Evolutionary conservation across 2,329 filamentous ascomycete species (phyloP).

Genomic region (Calonectria naviculata): DNA sequence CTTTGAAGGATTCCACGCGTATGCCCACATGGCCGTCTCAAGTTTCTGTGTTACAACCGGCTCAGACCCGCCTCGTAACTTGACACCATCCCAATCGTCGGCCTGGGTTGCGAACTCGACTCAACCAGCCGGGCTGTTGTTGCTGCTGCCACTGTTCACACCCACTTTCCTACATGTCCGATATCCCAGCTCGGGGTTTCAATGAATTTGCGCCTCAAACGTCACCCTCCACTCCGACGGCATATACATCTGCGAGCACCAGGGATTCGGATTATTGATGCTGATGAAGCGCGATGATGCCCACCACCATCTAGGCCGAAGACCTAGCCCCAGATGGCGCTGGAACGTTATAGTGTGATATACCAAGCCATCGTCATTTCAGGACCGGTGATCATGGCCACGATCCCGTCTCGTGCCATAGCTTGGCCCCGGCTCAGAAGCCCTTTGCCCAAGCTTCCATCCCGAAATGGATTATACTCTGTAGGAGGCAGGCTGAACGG

Average conservation of each 20-base stretch:
- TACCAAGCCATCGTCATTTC: conserved; percentile 24
- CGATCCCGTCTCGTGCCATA: conserved; percentile 18
- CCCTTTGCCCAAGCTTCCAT: conserved; percentile 14
- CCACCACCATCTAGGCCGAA: conserved; percentile 22
- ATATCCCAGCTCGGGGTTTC: conserved; percentile 10
- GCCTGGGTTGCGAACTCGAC: conserved; percentile 16
- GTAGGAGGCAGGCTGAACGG: conserved; percentile 19
- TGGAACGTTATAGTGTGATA: conserved; percentile 22
- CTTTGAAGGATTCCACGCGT: neutral
- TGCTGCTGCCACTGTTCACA: neutral
- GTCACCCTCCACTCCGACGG: conserved; percentile 26
- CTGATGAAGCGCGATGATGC: conserved; percentile 7
- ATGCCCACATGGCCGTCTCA: neutral
- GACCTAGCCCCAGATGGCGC: conserved; percentile 26
- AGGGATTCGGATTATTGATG: conserved; percentile 21
- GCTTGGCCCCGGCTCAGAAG: conserved; percentile 33
- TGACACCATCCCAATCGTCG: conserved; percentile 22
- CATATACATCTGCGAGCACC: conserved; percentile 26
- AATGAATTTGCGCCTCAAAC: conserved; percentile 12
- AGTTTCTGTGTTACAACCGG: conserved; percentile 1
- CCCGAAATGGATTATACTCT: conserved; percentile 28
- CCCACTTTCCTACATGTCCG: conserved; percentile 18
- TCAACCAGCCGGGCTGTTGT: conserved; percentile 7
- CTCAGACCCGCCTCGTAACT: conserved; percentile 10
- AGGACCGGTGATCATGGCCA: conserved; percentile 20